Evolutionary conservation across 73 alveolate genomes (phyloP).

Genomic region (Tetrahymena borealis): DNA sequence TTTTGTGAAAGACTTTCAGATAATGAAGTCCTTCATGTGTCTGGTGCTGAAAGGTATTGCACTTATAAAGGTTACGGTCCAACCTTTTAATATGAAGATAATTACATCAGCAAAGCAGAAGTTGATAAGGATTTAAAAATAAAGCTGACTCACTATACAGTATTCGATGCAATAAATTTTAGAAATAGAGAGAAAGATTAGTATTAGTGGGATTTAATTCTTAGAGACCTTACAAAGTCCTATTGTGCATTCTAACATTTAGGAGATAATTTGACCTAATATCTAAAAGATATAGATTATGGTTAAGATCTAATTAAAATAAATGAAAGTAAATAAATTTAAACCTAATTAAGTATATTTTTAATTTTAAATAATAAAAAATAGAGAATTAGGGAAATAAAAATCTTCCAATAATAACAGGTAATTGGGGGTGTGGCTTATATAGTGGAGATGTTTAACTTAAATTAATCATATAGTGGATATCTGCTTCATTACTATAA

Average conservation of each 20-base stretch:
- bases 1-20: conserved; percentile 70
- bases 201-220: neutral
- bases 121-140: neutral
- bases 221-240: neutral
- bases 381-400: neutral
- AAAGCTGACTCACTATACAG: neutral
- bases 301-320: too few relatives aligned
- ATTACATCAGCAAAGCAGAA: neutral
- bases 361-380: too few relatives aligned
- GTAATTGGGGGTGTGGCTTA: neutral
- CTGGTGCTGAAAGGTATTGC: conserved; percentile 66
- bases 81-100: conserved; percentile 25
- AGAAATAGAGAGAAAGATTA: neutral
- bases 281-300: too few relatives aligned
- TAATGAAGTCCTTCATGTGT: conserved; percentile 71
- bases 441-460: neutral
- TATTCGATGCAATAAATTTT: neutral
- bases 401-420: neutral
- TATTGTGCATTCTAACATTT: neutral
- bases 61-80: conserved; percentile 73
- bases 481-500: neutral
- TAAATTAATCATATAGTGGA: neutral
- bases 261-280: neutral
- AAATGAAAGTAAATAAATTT: too few relatives aligned
- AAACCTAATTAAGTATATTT: neutral